Conservation (phyloP, 2,329 filamentous ascomycete genomes). For the Fusarium hostae region DNA sequence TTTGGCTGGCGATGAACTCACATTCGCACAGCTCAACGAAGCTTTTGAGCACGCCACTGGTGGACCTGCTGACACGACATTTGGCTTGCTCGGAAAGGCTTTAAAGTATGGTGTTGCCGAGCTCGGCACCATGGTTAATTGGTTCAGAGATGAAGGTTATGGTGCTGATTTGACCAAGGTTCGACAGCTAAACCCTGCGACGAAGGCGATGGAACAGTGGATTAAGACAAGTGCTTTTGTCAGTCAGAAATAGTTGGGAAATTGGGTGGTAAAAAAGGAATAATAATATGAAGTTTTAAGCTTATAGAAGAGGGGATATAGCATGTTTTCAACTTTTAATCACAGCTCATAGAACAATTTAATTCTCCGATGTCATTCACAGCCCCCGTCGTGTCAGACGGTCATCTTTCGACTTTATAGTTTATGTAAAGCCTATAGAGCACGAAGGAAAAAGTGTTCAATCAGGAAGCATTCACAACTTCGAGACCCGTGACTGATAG, state of each 20-base stretch:
- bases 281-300: background rate
- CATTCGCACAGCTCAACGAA: slow-evolving; percentile 20
- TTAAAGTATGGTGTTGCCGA: slow-evolving; percentile 19
- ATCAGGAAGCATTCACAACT: background rate
- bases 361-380: background rate
- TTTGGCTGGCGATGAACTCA: slow-evolving; percentile 23
- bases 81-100: slow-evolving; percentile 20
- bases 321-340: accelerated
- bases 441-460: too few species aligned
- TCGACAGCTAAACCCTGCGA: slow-evolving; percentile 17
- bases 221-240: slow-evolving; percentile 22
- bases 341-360: too few species aligned
- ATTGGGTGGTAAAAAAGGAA: background rate
- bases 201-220: slow-evolving; percentile 28
- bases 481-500: too few species aligned
- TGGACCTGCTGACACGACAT: slow-evolving; percentile 7
- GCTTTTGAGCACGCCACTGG: slow-evolving; percentile 17
- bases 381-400: background rate
- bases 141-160: slow-evolving; percentile 33
- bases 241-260: background rate
- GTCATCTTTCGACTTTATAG: background rate
- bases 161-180: slow-evolving; percentile 16
- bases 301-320: background rate
- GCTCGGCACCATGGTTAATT: slow-evolving; percentile 26
- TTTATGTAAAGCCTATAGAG: too few species aligned